Evolutionary conservation across 2,329 filamentous ascomycete genomes (phyloP), one percentile per base, ranked within the genome.

Genomic region (Penicillium sp.): DNA sequence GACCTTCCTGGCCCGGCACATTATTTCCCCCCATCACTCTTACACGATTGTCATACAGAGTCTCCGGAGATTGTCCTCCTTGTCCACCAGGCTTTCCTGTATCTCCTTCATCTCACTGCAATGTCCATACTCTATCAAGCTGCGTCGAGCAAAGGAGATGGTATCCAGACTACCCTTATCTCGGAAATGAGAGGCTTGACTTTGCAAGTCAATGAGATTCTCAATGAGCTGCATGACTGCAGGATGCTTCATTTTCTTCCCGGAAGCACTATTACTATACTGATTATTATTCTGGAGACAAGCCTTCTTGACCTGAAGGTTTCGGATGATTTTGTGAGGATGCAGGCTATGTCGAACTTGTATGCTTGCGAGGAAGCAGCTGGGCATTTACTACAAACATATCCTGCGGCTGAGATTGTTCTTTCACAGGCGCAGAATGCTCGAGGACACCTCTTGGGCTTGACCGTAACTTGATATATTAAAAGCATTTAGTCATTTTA

Each of bases 331-430:
- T 29, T 55, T n/a, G 53, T 55, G 40, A 44, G 53, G 16, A 44
- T 34, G 40, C 53, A 55, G 32, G 53, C 53, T 2, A 55, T 55
- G 53, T 55, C 48, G 18, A 55, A 52, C 35, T 32, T 57, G 11
- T 54, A 54, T 8, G 32, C 45, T 7, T 53, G 55, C 11, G 50
- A 57, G 38, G 45, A 57, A 48, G 44, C 50, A 5, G 55, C 55
- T 26, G 46, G 44, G 1, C 31, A 44, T 22, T 24, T 57, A 34
- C 18, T 54, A 32, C 50, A 57, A 46, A 57, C 55, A 14, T 57
- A 57, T 45, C 55, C 55, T n/a, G 55, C 55, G 11, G 55, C 55
- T 10, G 39, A 57, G 18, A 54, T 57, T 48, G 55, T 57, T 37
- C 45, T 57, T 22, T 57, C 55, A 3, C 50, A 44, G n/a, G 50